phyloP scores from a whole-genome alignment of 768 basidiomycete species.

The Boletus eberwhitei region DNA sequence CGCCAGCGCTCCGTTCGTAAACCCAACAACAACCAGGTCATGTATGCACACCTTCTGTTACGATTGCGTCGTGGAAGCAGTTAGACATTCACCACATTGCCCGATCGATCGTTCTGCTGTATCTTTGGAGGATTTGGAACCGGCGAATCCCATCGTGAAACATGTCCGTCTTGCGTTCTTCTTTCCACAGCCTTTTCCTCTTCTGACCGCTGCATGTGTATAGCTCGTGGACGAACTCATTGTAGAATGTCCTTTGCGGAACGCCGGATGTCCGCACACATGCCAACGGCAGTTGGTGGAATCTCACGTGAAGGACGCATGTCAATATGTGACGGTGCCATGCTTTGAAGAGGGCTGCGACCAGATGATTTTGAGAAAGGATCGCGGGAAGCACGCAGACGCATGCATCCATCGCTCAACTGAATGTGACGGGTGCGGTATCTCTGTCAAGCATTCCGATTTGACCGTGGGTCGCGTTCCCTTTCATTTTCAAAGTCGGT shows the following conservation, averaged over 20 bases:
- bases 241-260: slow-evolving; percentile 65
- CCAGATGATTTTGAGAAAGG: slow-evolving; percentile 43
- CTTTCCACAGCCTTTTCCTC: background rate
- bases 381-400: slow-evolving; percentile 41
- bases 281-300: slow-evolving; percentile 67
- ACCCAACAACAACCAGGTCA: slow-evolving; percentile 69
- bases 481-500: background rate
- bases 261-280: slow-evolving; percentile 57
- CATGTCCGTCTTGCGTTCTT: slow-evolving; percentile 35
- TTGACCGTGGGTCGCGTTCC: slow-evolving; percentile 34
- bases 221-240: slow-evolving; percentile 82
- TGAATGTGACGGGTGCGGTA: slow-evolving; percentile 40
- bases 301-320: slow-evolving; percentile 59
- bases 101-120: slow-evolving; percentile 81
- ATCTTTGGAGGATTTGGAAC: slow-evolving; percentile 50
- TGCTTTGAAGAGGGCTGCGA: slow-evolving; percentile 50
- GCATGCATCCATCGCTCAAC: slow-evolving; percentile 36
- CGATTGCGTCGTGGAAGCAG: slow-evolving; percentile 73
- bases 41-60: slow-evolving; percentile 86
- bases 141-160: slow-evolving; percentile 73
- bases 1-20: slow-evolving; percentile 63
- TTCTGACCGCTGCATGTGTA: slow-evolving; percentile 6
- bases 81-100: slow-evolving; percentile 67
- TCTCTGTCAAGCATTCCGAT: slow-evolving; percentile 32
- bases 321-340: slow-evolving; percentile 51